Evolutionary conservation across 139 green algal genomes (phyloP), one percentile per base, ranked within the genome.

Genomic region (Coelastrella sp.): DNA sequence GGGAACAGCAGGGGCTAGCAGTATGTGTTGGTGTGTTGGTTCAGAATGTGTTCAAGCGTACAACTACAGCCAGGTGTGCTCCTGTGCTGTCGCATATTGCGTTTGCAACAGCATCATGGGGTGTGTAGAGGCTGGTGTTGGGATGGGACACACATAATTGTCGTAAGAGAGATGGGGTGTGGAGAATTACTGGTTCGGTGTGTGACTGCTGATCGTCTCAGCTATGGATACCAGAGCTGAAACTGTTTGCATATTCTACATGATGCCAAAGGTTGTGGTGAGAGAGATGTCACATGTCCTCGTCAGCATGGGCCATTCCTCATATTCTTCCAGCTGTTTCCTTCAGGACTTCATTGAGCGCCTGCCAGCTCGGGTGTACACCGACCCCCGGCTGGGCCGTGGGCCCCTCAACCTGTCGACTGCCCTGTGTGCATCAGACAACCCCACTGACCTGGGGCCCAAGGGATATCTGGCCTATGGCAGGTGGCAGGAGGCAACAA

Each of bases 381-480:
- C 89, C 11, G 90, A 93, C 85, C 92, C 93, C 10, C 72, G 81
- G 14, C 89, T 81, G 56, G 84, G 58, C 7, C 35, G 83, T 19
- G 87, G 58, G 20, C 92, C 91, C 24, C 87, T 95, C 58, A 95
- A 95, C 91, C 91, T 95, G 82, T 92, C 92, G 78, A 93, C 85
- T 25, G 61, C 68, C 25, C 59, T 94, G 84, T 70, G 70, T 0
- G 17, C 57, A 10, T 82, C 19, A 27, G 78, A 89, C 74, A 92
- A 92, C 89, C 89, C 89, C 20, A 94, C 92, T 6, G 93, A 95
- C 89, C 91, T 95, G 60, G 93, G 93, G 19, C 93, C 93, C 63
- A 95, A 95, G 87, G 89, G 88, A 0, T 95, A 95, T 87, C 90
- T 95, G 57, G 93, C 93, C 0, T 92, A 89, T 66, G 93, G 93